Evolutionary conservation across 306 rosid species (phyloP).

Genomic region (Medicago ruthenica): DNA sequence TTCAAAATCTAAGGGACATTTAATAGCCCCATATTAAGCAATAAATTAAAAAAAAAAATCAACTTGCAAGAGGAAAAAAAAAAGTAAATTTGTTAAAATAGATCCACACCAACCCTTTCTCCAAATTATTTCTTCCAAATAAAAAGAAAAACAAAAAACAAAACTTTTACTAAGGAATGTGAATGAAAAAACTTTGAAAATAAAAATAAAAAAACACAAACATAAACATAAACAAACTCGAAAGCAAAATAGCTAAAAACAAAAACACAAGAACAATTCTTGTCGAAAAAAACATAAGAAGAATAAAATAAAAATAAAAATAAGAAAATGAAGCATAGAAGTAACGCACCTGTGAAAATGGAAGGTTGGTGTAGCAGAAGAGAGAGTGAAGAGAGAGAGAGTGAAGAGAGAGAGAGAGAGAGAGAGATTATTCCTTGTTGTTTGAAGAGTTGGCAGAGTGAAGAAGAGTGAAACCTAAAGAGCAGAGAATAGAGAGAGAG

Average conservation of each 20-base stretch:
- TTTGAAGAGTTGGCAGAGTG: constrained; percentile 12
- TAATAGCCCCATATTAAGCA: not conserved
- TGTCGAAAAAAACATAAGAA: not conserved
- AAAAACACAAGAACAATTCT: not conserved
- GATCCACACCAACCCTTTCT: constrained; percentile 39
- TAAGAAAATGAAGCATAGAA: not conserved
- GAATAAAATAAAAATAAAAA: not conserved
- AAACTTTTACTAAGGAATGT: not conserved
- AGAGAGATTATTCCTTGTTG: constrained; percentile 32
- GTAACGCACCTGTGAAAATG: constrained; percentile 38
- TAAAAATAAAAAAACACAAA: not conserved
- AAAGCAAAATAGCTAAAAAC: not conserved
- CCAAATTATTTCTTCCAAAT: not conserved
- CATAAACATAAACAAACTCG: not conserved
- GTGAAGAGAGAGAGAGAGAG: constrained; percentile 6
- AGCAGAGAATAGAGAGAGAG: constrained; percentile 20
- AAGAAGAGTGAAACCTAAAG: constrained; percentile 35
- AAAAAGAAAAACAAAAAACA: not conserved
- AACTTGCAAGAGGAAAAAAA: not conserved
- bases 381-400: constrained; percentile 49
- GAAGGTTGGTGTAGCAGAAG: constrained; percentile 39
- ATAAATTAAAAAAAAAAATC: not conserved
- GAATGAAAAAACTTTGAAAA: not conserved
- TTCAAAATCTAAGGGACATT: constrained; percentile 10
- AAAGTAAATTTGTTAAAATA: not conserved